Conservation (phyloP, 139 green algal species). For the Asterochloris erici region DNA sequence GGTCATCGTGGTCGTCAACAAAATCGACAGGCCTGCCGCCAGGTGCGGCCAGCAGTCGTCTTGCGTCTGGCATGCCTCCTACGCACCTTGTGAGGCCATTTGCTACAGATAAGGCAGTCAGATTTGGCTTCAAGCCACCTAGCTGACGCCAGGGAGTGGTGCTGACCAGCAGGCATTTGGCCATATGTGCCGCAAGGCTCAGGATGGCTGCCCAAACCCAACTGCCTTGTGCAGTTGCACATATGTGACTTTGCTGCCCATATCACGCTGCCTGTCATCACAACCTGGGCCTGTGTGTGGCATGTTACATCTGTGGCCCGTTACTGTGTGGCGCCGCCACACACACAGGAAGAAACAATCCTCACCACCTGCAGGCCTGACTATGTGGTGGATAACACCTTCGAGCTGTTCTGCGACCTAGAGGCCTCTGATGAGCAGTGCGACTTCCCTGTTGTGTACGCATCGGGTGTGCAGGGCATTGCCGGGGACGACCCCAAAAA, state of each 20-base stretch:
- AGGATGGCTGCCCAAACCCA: too few relatives aligned
- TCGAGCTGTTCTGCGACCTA: conserved; percentile 97
- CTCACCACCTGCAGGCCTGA: conserved; percentile 49
- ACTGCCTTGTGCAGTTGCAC: background rate
- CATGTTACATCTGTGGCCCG: too few relatives aligned
- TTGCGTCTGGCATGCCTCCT: background rate
- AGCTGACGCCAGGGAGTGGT: too few relatives aligned
- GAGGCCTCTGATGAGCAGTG: conserved; percentile 93
- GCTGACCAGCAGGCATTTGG: too few relatives aligned
- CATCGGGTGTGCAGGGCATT: conserved; percentile 86
- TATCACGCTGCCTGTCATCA: too few relatives aligned
- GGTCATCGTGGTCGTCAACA: conserved; percentile 99
- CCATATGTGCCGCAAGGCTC: too few relatives aligned
- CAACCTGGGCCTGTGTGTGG: too few relatives aligned
- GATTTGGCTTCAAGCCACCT: too few relatives aligned
- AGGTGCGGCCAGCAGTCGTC: conserved; percentile 16
- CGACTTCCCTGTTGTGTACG: conserved; percentile 93
- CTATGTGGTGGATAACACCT: conserved; percentile 87
- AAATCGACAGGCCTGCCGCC: conserved; percentile 88
- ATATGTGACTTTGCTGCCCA: too few relatives aligned
- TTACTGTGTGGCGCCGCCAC: too few relatives aligned
- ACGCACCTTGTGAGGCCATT: too few relatives aligned
- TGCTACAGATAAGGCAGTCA: too few relatives aligned
- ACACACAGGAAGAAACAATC: background rate
- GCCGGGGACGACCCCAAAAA: conserved; percentile 67